Conservation (phyloP, 176 grass and related monocot species). For the Tillandsia fasciculata region DNA sequence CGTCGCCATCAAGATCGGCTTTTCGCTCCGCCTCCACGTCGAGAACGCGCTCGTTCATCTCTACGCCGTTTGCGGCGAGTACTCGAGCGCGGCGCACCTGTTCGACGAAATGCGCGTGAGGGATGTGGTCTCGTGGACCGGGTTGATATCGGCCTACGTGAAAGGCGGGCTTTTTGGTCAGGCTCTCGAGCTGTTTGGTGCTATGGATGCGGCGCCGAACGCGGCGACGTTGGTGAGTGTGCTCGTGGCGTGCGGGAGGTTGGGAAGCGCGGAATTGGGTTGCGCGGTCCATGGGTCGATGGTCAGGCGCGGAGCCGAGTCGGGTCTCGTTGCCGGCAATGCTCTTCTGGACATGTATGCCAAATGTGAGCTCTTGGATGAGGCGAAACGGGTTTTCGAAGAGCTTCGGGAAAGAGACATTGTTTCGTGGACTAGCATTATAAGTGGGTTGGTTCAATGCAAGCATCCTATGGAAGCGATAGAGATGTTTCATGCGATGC, state of each 20-base stretch:
- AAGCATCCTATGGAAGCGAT: constrained; percentile 23
- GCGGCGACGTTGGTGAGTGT: constrained; percentile 19
- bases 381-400: constrained; percentile 25
- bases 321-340: constrained; percentile 27
- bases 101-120: constrained; percentile 41
- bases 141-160: constrained; percentile 20
- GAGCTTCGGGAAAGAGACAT: constrained; percentile 23
- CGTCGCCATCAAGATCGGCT: constrained; percentile 18
- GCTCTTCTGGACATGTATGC: constrained; percentile 37
- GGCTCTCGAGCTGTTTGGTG: constrained; percentile 16
- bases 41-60: constrained; percentile 33
- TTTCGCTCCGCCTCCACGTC: constrained; percentile 20
- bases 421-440: constrained; percentile 39
- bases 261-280: constrained; percentile 13
- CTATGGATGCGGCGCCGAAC: constrained; percentile 24
- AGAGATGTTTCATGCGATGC: constrained; percentile 36
- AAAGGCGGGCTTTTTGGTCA: constrained; percentile 17
- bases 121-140: constrained; percentile 43
- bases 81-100: constrained; percentile 17
- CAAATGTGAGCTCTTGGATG: constrained; percentile 34
- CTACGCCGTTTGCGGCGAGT: constrained; percentile 17
- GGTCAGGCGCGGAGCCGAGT: constrained; percentile 16
- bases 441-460: constrained; percentile 42
- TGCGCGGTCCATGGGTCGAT: constrained; percentile 24
- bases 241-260: constrained; percentile 28